Conservation (phyloP, 768 basidiomycete species). For the Clavulina sp. region DNA sequence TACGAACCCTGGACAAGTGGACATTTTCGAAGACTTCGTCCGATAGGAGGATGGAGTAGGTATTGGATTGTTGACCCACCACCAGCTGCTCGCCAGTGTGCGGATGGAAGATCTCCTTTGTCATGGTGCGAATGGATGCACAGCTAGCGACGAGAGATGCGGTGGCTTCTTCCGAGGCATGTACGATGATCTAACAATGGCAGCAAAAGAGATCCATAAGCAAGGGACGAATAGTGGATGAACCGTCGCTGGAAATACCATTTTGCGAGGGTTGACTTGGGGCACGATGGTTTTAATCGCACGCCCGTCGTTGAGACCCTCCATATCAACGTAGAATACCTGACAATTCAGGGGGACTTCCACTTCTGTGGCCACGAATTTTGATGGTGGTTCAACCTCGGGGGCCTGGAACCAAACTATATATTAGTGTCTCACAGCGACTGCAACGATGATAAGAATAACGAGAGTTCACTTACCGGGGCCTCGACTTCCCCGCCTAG, state of each 20-base stretch:
- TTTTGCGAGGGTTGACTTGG: slow-evolving; percentile 88
- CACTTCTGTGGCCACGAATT: slow-evolving; percentile 60
- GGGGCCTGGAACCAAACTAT: slow-evolving; percentile 34
- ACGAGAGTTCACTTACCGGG: slow-evolving; percentile 32
- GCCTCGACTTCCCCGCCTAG: slow-evolving; percentile 63
- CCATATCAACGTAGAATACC: slow-evolving; percentile 85
- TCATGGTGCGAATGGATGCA: slow-evolving; percentile 71
- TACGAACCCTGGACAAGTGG: slow-evolving; percentile 70
- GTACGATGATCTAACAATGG: slow-evolving; percentile 60
- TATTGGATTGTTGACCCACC: slow-evolving; percentile 92
- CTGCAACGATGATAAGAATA: background rate
- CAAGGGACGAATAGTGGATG: background rate
- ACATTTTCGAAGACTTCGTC: slow-evolving; percentile 67
- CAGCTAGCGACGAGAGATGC: slow-evolving; percentile 64
- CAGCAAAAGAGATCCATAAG: background rate
- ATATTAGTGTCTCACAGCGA: too few relatives aligned
- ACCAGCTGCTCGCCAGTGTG: slow-evolving; percentile 55
- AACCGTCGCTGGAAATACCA: slow-evolving; percentile 35
- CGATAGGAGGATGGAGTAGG: slow-evolving; percentile 84
- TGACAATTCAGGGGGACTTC: slow-evolving; percentile 73
- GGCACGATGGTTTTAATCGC: slow-evolving; percentile 94
- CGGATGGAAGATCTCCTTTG: slow-evolving; percentile 80
- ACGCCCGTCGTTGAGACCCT: slow-evolving; percentile 90
- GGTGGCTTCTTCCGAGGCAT: slow-evolving; percentile 51
- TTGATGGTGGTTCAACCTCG: slow-evolving; percentile 74